Evolutionary conservation across 305 asterid genomes (phyloP), one percentile per base, ranked within the genome.

Genomic region (Plantago coronopus): DNA sequence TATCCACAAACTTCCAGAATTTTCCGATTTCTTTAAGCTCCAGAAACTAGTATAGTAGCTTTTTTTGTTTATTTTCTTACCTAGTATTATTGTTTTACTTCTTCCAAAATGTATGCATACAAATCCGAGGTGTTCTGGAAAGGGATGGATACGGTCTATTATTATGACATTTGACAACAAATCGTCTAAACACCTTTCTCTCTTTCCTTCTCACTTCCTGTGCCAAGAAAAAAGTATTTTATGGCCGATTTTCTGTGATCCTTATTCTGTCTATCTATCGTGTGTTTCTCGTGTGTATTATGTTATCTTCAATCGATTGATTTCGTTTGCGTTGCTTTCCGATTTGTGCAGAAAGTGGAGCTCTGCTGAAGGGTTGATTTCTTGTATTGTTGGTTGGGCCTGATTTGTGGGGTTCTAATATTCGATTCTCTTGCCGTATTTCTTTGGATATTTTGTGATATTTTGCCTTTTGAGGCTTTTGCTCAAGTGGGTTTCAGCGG

Each of bases 261-360:
- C 43, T 71, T 29, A 38, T 71, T 70, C 57, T 43, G 22, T 50
- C 15, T 31, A 31, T 21, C 59, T 71, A 37, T 48, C 31, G 2
- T 68, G 59, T 59, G 58, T 34, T 62, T 74, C 68, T 57, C 61
- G 45, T 66, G 42, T 66, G 66, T 68, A 53, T 56, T 59, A 42
- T 54, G 25, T 65, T 43, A 48, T 45, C 71, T 29, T 56, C 12
- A 47, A 63, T 69, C 63, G 45, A 23, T 63, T 67, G 27, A 29
- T 48, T 25, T 46, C 25, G 56, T 44, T 49, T 44, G 2, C 3
- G 1, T 38, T 11, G 16, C 40, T 34, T 34, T 38, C 12, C 3
- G 43, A 38, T 38, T 38, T 38, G 3, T 38, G 43, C 43, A 59
- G 31, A 64, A 54, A 37, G 65, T 29, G 66, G 19, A 20, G 59